Evolutionary conservation across 2,329 filamentous ascomycete species (phyloP).

Genomic region (Fusarium sp.): DNA sequence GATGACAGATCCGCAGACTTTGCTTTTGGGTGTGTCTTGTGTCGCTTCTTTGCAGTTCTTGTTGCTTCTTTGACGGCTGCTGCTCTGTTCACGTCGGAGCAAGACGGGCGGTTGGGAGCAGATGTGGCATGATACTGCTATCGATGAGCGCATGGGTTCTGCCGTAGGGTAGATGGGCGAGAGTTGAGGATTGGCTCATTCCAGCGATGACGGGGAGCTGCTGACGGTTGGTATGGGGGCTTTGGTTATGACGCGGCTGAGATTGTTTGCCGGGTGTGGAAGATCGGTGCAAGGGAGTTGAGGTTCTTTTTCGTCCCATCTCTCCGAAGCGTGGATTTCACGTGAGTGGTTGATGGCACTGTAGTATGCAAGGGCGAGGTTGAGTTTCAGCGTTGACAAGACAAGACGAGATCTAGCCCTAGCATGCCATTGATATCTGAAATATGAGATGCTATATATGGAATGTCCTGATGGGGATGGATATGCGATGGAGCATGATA

Average conservation of each 20-base stretch:
- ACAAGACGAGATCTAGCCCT: constrained; percentile 12
- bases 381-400: not conserved
- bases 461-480: not conserved
- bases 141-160: not conserved
- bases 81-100: constrained; percentile 8
- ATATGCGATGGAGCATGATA: constrained; percentile 20
- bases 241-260: constrained; percentile 6
- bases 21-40: constrained; percentile 1
- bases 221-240: constrained; percentile 27
- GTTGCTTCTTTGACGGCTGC: constrained; percentile 24
- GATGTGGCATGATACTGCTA: constrained; percentile 9
- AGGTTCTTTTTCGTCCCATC: too few species aligned
- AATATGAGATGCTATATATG: not conserved
- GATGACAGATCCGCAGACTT: constrained; percentile 8
- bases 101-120: not conserved
- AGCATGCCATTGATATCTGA: constrained; percentile 16
- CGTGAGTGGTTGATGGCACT: constrained; percentile 21
- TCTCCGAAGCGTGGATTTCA: constrained; percentile 25
- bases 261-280: not conserved
- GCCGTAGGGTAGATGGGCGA: constrained; percentile 17
- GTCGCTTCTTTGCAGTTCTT: constrained; percentile 4
- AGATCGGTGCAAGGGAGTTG: not conserved
- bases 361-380: constrained; percentile 26
- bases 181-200: constrained; percentile 22
- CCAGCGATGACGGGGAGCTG: constrained; percentile 15